These are phyloP conservation scores for Cercospora janseana DNA, from an alignment of 2,329 filamentous ascomycete species.

Conservation along the genomic window DNA sequence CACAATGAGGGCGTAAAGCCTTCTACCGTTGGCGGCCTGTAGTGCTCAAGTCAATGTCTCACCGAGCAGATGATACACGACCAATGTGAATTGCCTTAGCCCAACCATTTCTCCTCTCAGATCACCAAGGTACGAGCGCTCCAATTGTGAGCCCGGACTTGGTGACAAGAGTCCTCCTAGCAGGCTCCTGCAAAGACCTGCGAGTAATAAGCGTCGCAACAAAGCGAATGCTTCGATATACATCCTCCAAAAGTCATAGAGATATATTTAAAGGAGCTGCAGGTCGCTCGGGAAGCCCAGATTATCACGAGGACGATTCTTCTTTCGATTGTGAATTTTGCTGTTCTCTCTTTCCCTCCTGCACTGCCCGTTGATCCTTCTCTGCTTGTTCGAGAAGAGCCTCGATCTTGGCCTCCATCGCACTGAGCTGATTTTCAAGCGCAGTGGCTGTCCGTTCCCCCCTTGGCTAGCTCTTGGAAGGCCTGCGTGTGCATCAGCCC, in stretches of 20 bases:
- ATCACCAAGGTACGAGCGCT: too few species aligned
- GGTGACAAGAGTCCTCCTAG: too few species aligned
- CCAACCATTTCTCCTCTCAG: too few species aligned
- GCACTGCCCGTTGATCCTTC: constrained; percentile 38
- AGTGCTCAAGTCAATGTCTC: constrained; percentile 2
- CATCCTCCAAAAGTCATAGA: too few species aligned
- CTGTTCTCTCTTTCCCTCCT: constrained; percentile 29
- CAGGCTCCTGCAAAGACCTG: too few species aligned
- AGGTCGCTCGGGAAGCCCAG: too few species aligned
- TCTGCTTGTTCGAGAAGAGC: constrained; percentile 51
- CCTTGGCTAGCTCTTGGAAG: constrained; percentile 53
- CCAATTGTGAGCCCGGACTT: too few species aligned
- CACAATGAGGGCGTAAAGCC: constrained; percentile 38
- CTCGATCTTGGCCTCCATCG: constrained; percentile 57
- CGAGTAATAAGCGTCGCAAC: too few species aligned
- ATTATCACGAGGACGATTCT: not conserved
- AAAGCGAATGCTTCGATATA: too few species aligned
- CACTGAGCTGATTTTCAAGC: constrained; percentile 54
- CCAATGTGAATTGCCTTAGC: too few species aligned
- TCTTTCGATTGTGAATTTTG: constrained; percentile 23
- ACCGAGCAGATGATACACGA: too few species aligned
- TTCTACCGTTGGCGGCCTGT: constrained; percentile 34
- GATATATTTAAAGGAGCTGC: too few species aligned
- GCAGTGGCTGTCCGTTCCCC: constrained; percentile 56
- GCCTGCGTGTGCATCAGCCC: constrained; percentile 38